Evolutionary conservation across 805 yeast species (phyloP).

Genomic region (Wickerhamomyces mucosus): DNA sequence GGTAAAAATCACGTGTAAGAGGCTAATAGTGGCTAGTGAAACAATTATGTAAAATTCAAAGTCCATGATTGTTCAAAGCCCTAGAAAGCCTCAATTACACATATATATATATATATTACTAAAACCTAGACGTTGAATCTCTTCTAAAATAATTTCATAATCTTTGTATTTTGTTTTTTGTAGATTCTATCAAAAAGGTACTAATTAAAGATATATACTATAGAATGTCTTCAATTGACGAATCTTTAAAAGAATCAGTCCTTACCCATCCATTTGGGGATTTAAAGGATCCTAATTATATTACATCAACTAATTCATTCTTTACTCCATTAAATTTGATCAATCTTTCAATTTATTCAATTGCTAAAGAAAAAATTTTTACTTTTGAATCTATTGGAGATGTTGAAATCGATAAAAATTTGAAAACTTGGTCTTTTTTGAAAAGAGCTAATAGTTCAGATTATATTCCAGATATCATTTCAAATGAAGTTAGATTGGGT

Average conservation of each 20-base stretch:
- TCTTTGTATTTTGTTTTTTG: too few species aligned
- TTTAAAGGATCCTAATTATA: background rate
- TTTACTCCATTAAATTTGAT: conserved; percentile 48
- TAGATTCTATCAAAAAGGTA: too few species aligned
- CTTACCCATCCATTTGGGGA: background rate
- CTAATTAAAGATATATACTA: too few species aligned
- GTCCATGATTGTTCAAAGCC: too few species aligned
- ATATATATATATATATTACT: too few species aligned
- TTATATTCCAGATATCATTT: conserved; percentile 50
- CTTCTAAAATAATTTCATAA: too few species aligned
- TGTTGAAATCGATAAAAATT: conserved; percentile 47
- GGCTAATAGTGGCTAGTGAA: too few species aligned
- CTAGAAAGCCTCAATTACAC: too few species aligned
- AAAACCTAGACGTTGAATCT: too few species aligned
- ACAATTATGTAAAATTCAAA: too few species aligned
- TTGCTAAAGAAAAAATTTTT: conserved; percentile 42
- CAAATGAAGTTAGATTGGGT: conserved; percentile 69
- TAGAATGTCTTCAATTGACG: background rate
- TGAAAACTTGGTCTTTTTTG: conserved; percentile 49
- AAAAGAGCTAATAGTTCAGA: conserved; percentile 43
- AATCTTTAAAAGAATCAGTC: background rate
- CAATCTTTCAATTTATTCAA: conserved; percentile 41
- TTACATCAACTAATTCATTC: background rate
- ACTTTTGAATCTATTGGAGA: conserved; percentile 61
- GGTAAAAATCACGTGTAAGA: too few species aligned